Base-by-base conservation (phyloP, 768 basidiomycete species). In the Austroboletus festivus region DNA sequence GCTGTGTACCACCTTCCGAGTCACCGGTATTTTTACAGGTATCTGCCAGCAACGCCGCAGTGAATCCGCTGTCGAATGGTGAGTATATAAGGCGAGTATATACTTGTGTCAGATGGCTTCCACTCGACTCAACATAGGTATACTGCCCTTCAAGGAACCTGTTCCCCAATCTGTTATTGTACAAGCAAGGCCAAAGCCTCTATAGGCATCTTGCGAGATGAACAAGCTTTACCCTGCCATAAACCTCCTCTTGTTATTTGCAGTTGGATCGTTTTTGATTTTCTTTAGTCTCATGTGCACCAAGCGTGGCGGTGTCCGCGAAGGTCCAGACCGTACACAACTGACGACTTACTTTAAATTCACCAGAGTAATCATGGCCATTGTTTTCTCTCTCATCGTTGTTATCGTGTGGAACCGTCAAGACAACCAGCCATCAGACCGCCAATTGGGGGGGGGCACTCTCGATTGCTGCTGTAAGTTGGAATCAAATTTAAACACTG, bases 401-500 rank as follows among this genome's bases (percentile, higher is more conserved):
- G 33, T 11, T 23, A 23, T 40, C n/a, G 38, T 40, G n/a, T 49
- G 44, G 48, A 12, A 20, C 3, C 43, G n/a, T 30, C 31, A 31
- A 48, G 22, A 44, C n/a, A 20, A 20, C 16, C 31, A 12, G 34
- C 23, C 19, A 41, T 34, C 39, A 16, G 47, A 37, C 18, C 12
- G 20, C 20, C n/a, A n/a, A n/a, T 15, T 3, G 9, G 1, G 26
- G 19, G n/a, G 38, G 20, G 10, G 16, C 33, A 4, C 24, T 45
- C 16, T 41, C 24, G 15, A 33, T 45, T 20, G n/a, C 40, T 11
- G 46, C 50, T 24, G 51, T 53, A 18, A 49, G 51, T 49, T 5
- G 21, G 23, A 15, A 30, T 1, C 1, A 11, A 15, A 38, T 11
- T 30, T 16, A 20, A 38, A 22, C 7, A 1, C 18, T 22, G 20